Evolutionary conservation across 1,284 basidiomycete species (phyloP), one percentile per base, ranked within the genome.

Genomic region (Dichomitus squalens): DNA sequence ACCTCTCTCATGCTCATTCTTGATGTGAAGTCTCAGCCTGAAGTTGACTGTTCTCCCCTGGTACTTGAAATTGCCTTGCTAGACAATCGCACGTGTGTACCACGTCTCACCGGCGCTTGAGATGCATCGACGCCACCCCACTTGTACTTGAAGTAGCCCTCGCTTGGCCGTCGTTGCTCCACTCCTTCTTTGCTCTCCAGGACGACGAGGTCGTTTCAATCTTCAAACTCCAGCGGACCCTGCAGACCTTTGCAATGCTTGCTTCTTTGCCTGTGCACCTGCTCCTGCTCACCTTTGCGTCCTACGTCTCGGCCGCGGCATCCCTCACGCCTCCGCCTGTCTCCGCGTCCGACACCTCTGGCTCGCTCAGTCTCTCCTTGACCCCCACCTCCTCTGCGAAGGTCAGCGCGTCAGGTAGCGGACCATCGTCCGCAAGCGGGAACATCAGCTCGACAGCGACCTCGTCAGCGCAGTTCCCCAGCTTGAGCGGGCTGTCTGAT

Each of bases 401-500:
- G n/a, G 14, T n/a, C 44, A 33, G 29, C 29, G n/a, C 44, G 29
- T 18, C 44, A 7, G 44, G 16, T n/a, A 57, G 57, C 38, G 31
- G 47, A 8, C 47, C 49, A 8, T 23, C 16, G 9, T 38, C 25
- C 23, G 43, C 46, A 48, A 57, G 49, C 43, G 53, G 49, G 40
- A 54, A 34, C 31, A 40, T 52, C 29, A 61, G 46, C 21, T 57
- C 63, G 23, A 66, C 65, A 6, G 16, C 66, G 12, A 70, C 70
- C 16, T 67, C 66, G 31, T 68, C 67, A 5, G 63, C 71, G 3
- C 57, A 64, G 27, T 66, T 69, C 55, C 71, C 71, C 2, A 70
- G 67, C 48, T 51, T 73, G 48, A 68, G 64, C 41, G 67, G 67
- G n/a, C 63, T 66, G 25, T 71, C 71, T 16, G 34, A 63, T 14